These are phyloP conservation scores for Petrea volubilis DNA, from an alignment of 257 asterid genomes.

Conservation along the genomic window DNA sequence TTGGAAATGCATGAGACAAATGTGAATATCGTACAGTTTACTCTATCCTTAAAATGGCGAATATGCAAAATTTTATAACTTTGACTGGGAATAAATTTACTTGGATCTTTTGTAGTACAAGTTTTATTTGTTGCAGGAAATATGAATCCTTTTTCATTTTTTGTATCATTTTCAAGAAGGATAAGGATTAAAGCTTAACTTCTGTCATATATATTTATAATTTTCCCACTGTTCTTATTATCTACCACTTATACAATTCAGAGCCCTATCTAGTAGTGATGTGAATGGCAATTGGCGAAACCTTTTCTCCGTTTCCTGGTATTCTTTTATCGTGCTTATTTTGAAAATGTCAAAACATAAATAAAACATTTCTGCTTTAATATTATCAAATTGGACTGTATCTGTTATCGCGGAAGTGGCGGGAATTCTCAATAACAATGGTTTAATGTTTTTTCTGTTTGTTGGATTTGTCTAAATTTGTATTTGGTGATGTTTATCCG, in stretches of 20 bases:
- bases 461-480: neutral
- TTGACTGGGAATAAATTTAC: neutral
- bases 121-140: neutral
- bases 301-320: neutral
- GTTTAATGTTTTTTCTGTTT: neutral
- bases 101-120: neutral
- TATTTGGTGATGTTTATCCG: constrained; percentile 11
- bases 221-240: neutral
- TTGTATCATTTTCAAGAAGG: neutral
- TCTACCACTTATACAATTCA: neutral
- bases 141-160: neutral
- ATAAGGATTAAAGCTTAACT: neutral
- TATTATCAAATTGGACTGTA: neutral
- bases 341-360: neutral
- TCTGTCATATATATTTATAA: neutral
- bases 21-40: too few species aligned
- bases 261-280: neutral
- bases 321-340: neutral
- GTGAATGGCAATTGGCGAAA: too few species aligned
- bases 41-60: neutral
- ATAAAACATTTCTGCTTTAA: neutral
- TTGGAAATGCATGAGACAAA: neutral
- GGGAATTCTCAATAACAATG: neutral
- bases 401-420: neutral
- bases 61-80: neutral